Conservation (phyloP, 768 basidiomycete species). For the Cystofilobasidium bisporidii region DNA sequence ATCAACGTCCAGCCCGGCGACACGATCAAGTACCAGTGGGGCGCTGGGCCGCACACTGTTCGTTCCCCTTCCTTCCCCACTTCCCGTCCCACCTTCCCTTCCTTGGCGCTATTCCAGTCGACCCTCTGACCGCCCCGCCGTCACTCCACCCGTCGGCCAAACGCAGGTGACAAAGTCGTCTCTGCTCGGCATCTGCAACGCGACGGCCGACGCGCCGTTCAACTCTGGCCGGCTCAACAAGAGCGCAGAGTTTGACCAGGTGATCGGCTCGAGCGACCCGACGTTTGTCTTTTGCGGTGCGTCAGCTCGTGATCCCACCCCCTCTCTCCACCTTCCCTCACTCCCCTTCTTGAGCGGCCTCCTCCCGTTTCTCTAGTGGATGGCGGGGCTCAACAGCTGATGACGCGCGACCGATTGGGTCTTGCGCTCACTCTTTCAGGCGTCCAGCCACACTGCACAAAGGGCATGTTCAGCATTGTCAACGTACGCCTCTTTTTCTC, state of each 20-base stretch:
- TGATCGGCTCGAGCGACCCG: slow-evolving; percentile 64
- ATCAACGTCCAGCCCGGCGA: slow-evolving; percentile 67
- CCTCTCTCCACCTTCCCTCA: no score
- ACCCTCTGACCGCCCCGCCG: no score
- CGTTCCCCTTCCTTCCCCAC: not conserved
- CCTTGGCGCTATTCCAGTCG: not conserved
- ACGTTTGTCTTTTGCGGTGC: slow-evolving; percentile 65
- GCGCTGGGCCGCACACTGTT: slow-evolving; percentile 48
- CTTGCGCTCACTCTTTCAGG: not conserved
- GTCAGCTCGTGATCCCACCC: no score
- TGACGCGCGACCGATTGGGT: no score
- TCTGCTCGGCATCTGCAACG: slow-evolving; percentile 60
- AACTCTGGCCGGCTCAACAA: slow-evolving; percentile 56
- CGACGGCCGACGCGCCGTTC: slow-evolving; percentile 51
- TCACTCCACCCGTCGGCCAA: not conserved
- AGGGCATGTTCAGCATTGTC: slow-evolving; percentile 63
- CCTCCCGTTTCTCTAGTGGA: no score
- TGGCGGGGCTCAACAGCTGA: no score
- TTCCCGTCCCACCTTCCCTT: not conserved
- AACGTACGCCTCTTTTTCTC: slow-evolving; percentile 34
- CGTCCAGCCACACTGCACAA: slow-evolving; percentile 53
- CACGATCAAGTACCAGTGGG: slow-evolving; percentile 67
- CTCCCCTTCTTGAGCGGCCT: no score
- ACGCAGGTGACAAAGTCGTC: slow-evolving; percentile 75
- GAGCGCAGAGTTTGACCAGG: slow-evolving; percentile 37